A percentile compares a stretch with the other conserved stretches of the same genome.
These are phyloP conservation scores for Gossypium gossypioides DNA, from an alignment of 441 rosid genomes.

Conservation along the genomic window DNA sequence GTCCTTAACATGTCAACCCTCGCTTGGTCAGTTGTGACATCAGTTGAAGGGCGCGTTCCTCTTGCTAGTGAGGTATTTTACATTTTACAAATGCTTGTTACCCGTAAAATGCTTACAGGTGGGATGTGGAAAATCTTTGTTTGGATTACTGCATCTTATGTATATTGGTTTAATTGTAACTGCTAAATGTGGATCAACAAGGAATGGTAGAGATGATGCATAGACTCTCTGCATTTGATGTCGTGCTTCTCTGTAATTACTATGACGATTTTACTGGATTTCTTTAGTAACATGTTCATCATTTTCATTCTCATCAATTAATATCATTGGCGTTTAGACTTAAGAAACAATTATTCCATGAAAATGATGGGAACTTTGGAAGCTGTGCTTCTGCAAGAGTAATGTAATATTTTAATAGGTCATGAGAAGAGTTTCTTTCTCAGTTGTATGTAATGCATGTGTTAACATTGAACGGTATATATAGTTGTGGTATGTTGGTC, in stretches of 20 bases:
- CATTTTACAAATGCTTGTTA: not conserved
- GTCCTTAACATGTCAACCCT: conserved; percentile 97
- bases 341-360: not conserved
- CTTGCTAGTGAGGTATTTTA: conserved; percentile 90
- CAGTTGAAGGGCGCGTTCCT: conserved; percentile 82
- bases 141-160: not conserved
- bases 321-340: not conserved
- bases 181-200: not conserved
- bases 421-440: not conserved
- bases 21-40: conserved; percentile 81
- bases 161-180: not conserved
- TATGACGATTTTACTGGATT: not conserved
- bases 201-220: not conserved
- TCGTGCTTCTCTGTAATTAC: not conserved
- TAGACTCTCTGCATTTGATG: not conserved
- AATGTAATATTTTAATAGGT: not conserved
- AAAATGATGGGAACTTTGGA: not conserved
- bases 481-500: not conserved
- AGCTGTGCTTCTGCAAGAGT: not conserved
- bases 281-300: not conserved
- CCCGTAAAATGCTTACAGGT: not conserved
- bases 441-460: not conserved
- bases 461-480: not conserved
- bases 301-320: not conserved
- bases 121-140: not conserved